These are phyloP conservation scores for Phytopythium litorale DNA, from an alignment of 352 stramenopile species.

Conservation along the genomic window DNA sequence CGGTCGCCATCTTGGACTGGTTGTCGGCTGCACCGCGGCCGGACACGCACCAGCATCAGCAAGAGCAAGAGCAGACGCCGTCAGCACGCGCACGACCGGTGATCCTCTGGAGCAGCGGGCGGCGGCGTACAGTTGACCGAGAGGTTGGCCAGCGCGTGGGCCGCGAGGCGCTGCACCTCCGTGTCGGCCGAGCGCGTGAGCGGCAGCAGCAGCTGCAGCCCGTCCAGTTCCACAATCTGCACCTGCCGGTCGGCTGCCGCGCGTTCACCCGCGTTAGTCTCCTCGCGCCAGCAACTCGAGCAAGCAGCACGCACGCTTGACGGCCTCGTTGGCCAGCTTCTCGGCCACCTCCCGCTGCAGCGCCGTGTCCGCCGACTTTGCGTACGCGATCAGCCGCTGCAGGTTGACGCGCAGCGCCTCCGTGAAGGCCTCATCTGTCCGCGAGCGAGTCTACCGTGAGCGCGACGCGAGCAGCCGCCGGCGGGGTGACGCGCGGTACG, in stretches of 20 bases:
- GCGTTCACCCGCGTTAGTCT: slow-evolving; percentile 2
- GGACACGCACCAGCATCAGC: too few species aligned
- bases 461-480: not conserved
- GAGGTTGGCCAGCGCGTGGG: slow-evolving; percentile 93
- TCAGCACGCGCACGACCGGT: not conserved
- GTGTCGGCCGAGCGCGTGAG: slow-evolving; percentile 91
- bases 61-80: not conserved
- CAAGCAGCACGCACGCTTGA: slow-evolving; percentile 71
- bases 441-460: not conserved
- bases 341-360: slow-evolving; percentile 92
- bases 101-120: too few species aligned
- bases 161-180: slow-evolving; percentile 92
- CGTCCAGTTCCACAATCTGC: slow-evolving; percentile 93
- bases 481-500: too few species aligned
- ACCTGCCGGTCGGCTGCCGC: slow-evolving; percentile 85
- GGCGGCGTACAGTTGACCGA: slow-evolving; percentile 86
- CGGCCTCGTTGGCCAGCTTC: slow-evolving; percentile 93
- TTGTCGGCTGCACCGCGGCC: slow-evolving; percentile 78
- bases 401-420: slow-evolving; percentile 88
- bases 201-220: slow-evolving; percentile 90
- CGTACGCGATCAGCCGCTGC: slow-evolving; percentile 91
- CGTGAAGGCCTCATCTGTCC: slow-evolving; percentile 83
- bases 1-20: slow-evolving; percentile 91
- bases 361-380: slow-evolving; percentile 85
- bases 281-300: too few species aligned